Evolutionary conservation across 2,329 filamentous ascomycete species (phyloP).

Genomic region (Drechslera avenae): DNA sequence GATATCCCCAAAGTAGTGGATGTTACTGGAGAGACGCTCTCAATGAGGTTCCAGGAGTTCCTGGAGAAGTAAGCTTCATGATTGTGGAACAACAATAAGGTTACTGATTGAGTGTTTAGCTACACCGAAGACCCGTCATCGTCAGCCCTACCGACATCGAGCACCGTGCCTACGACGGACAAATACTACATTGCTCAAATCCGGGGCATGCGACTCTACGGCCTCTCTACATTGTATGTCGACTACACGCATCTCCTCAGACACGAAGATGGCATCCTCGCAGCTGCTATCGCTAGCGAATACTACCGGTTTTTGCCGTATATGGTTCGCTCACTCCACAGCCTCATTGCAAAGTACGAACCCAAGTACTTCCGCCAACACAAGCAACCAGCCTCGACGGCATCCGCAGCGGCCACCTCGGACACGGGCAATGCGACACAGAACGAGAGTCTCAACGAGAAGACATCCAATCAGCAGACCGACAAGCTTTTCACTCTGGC

Average conservation of each 20-base stretch:
- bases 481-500: conserved; percentile 94
- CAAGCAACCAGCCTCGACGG: conserved; percentile 77
- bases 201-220: conserved; percentile 72
- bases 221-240: conserved; percentile 84
- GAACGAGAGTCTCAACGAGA: conserved; percentile 64
- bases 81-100: neutral
- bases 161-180: conserved; percentile 70
- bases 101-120: conserved; percentile 34
- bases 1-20: conserved; percentile 77
- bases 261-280: conserved; percentile 78
- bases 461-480: conserved; percentile 90
- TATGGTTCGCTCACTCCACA: conserved; percentile 85
- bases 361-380: conserved; percentile 93
- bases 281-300: conserved; percentile 82
- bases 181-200: conserved; percentile 87
- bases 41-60: conserved; percentile 78
- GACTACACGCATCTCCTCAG: conserved; percentile 83
- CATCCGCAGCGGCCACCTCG: conserved; percentile 72
- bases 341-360: conserved; percentile 92
- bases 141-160: conserved; percentile 68
- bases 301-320: conserved; percentile 97
- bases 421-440: conserved; percentile 62
- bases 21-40: conserved; percentile 73
- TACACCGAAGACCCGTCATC: conserved; percentile 72
- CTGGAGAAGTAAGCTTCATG: conserved; percentile 67